phyloP scores from a whole-genome alignment of 208 protist genomes.

The Trypanosomatidae sp. region DNA sequence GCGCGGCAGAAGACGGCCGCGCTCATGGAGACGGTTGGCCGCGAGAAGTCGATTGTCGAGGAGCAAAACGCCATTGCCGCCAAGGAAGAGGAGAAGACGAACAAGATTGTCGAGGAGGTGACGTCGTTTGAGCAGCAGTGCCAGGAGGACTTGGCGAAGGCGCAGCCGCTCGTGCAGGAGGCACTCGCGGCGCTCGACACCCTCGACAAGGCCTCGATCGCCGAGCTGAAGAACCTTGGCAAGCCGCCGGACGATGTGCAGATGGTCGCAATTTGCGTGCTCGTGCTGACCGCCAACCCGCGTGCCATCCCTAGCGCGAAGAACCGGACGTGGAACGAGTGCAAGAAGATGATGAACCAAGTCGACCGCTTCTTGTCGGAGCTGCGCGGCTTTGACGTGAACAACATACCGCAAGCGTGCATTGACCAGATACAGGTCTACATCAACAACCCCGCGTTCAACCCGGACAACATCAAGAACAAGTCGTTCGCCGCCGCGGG shows the following conservation, averaged over 20 bases:
- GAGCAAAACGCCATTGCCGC: constrained; percentile 90
- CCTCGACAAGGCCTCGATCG: constrained; percentile 95
- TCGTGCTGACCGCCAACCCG: constrained; percentile 90
- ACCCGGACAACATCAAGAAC: constrained; percentile 79
- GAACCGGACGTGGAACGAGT: constrained; percentile 91
- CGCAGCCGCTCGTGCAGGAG: constrained; percentile 90
- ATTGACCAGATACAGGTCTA: constrained; percentile 92
- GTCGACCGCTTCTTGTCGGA: constrained; percentile 91
- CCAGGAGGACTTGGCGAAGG: constrained; percentile 82
- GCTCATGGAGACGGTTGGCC: constrained; percentile 91
- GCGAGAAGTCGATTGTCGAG: constrained; percentile 93
- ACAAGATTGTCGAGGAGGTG: constrained; percentile 91
- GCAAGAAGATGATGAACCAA: constrained; percentile 96
- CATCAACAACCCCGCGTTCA: constrained; percentile 88
- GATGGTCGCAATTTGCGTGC: constrained; percentile 93
- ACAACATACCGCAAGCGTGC: constrained; percentile 93
- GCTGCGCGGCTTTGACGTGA: constrained; percentile 90
- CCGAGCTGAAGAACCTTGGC: constrained; percentile 95
- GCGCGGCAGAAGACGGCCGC: constrained; percentile 89
- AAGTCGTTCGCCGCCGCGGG: constrained; percentile 95
- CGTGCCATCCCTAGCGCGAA: constrained; percentile 81
- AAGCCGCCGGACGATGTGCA: constrained; percentile 93
- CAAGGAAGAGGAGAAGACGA: constrained; percentile 94
- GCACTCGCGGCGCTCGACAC: constrained; percentile 94
- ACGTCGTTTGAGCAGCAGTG: constrained; percentile 78